Base-by-base conservation (phyloP, 2,329 filamentous ascomycete genomes). In the Parastagonospora avenae region DNA sequence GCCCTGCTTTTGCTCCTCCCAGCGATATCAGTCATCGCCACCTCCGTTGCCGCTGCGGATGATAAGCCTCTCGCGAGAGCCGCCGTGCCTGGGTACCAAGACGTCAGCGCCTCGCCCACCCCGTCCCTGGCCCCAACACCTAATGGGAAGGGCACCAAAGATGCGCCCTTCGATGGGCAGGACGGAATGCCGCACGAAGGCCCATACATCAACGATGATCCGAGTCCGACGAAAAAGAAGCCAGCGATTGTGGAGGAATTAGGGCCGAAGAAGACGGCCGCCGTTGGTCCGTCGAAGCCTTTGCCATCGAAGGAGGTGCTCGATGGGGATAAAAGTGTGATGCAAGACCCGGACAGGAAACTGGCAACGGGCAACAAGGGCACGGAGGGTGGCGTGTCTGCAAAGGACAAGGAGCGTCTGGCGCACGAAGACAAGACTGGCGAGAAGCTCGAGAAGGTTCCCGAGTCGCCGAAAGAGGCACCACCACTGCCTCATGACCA, bases 111-210 rank as follows among this genome's bases (percentile, higher is more conserved):
- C 40, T 54, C 58, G 27, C 59, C 60, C 31, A 53, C 63, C 36
- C 53, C 60, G 11, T 60, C 68, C 31, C 60, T 54, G 11, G 52
- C 62, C 46, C 55, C 72, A 2, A 44, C 62, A 2, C 50, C 68
- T 4, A 63, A 50, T 2, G 51, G 63, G 9, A 73, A 76, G 52
- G 85, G 84, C 46, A 87, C 85, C 44, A 92, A 92, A 72, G 88
- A 94, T 77, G 91, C 90, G 48, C 93, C 93, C 0, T 88, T 97
- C 15, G 94, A 97, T 71, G 92, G 92, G 39, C 88, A 89, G 64
- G 94, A 97, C 76, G 94, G 94, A 41, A 94, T 92, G 77, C 94
- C 94, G 40, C 93, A 97, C 70, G 85, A 88, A 15, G 94, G 94
- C 1, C 94, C 94, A 2, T 87, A 84, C 67, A 86, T 92, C 50